Percentiles rank a stretch among this genome's conserved stretches.
Conservation (phyloP, 108 stramenopile genomes). For the Conticribra weissflogii region DNA sequence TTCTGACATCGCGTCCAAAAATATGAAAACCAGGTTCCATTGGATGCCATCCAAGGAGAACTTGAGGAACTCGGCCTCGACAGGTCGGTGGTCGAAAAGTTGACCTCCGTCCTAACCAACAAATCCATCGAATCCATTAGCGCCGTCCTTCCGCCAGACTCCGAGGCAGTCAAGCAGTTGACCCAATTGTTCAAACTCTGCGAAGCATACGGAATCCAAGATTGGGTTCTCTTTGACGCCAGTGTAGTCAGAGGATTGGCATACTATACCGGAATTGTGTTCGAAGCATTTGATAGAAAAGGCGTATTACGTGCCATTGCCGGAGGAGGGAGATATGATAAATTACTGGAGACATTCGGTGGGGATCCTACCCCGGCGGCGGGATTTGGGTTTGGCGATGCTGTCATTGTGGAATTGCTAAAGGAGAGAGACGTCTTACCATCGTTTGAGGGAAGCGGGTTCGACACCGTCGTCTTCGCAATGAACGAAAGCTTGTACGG, state of each 20-base stretch:
- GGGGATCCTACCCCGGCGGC: constrained; percentile 93
- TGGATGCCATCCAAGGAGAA: constrained; percentile 92
- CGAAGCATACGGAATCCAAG: constrained; percentile 84
- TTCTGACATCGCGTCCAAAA: too few species aligned
- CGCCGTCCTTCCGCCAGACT: constrained; percentile 81
- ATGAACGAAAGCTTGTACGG: constrained; percentile 70
- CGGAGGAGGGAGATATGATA: constrained; percentile 97
- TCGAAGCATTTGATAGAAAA: constrained; percentile 96
- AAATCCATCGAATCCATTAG: constrained; percentile 84
- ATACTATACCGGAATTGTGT: constrained; percentile 98
- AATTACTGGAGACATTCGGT: constrained; percentile 94
- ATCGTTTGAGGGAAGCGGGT: constrained; percentile 73
- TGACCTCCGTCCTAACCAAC: constrained; percentile 84
- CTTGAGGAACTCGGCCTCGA: constrained; percentile 88
- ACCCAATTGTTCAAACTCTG: constrained; percentile 75
- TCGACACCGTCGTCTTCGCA: constrained; percentile 88
- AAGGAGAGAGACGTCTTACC: constrained; percentile 90
- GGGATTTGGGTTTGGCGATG: constrained; percentile 99
- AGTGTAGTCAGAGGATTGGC: constrained; percentile 96
- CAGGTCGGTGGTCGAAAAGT: constrained; percentile 76
- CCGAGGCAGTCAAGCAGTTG: constrained; percentile 87
- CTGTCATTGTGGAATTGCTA: constrained; percentile 96
- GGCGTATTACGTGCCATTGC: constrained; percentile 97
- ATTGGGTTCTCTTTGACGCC: constrained; percentile 96
- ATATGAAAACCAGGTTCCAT: constrained; percentile 53